These are phyloP conservation scores for Amylocarpus encephaloides DNA, from an alignment of 2,329 filamentous ascomycete species.

Conservation along the genomic window DNA sequence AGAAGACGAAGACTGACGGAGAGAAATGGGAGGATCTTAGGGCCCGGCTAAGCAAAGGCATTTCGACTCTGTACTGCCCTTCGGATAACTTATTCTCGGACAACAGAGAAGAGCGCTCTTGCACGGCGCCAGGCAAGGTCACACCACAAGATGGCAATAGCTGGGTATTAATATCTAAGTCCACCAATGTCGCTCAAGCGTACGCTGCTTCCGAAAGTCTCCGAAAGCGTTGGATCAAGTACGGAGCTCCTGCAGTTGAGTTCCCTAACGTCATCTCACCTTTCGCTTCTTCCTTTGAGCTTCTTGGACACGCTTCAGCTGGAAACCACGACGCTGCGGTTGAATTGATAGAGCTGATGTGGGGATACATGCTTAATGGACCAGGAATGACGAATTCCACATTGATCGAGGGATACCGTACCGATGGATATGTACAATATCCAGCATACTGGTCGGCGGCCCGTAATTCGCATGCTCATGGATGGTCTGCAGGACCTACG, in stretches of 20 bases:
- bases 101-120: slow-evolving; percentile 37
- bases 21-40: slow-evolving; percentile 16
- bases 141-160: slow-evolving; percentile 56
- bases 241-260: slow-evolving; percentile 42
- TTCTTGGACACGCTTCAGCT: slow-evolving; percentile 39
- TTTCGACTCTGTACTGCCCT: slow-evolving; percentile 30
- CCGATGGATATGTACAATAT: slow-evolving; percentile 35
- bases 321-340: slow-evolving; percentile 35
- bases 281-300: slow-evolving; percentile 42
- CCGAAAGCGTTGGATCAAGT: slow-evolving; percentile 34
- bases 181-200: slow-evolving; percentile 24
- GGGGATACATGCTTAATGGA: slow-evolving; percentile 48
- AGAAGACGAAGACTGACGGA: slow-evolving; percentile 11
- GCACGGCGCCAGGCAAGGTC: slow-evolving; percentile 47
- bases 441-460: slow-evolving; percentile 22
- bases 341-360: slow-evolving; percentile 40
- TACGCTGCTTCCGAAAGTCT: slow-evolving; percentile 20
- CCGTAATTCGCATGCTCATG: slow-evolving; percentile 42
- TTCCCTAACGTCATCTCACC: slow-evolving; percentile 41
- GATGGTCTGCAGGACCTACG: slow-evolving; percentile 43
- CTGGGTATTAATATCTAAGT: slow-evolving; percentile 39
- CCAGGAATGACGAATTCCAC: slow-evolving; percentile 35
- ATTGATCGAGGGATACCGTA: slow-evolving; percentile 33
- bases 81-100: slow-evolving; percentile 41
- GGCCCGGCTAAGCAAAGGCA: slow-evolving; percentile 14